Base-by-base conservation (phyloP, 2,329 filamentous ascomycete species). In the Penicillium crustosum region DNA sequence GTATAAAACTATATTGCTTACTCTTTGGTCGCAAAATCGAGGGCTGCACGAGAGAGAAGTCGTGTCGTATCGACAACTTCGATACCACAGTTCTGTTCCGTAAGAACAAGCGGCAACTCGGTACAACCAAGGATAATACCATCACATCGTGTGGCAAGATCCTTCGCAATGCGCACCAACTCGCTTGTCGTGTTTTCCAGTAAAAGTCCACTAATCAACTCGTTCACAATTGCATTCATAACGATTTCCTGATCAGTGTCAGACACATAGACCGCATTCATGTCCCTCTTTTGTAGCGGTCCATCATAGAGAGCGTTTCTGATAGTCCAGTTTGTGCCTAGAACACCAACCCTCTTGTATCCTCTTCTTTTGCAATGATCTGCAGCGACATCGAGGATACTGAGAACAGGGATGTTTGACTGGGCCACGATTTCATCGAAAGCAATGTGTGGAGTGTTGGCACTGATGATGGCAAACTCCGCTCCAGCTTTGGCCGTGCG, bases 391-490 rank as follows among this genome's bases (percentile, higher is more conserved):
- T 55, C 48, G 2, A 60, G 43, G 13, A 58, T 53, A 41, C 55
- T 55, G 17, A 60, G 42, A 38, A 60, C 36, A 19, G 55, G 55
- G 6, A 60, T 60, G 9, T n/a, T 13, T 41, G 55, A 58, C 23
- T 53, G 38, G 36, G 36, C 42, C 25, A 33, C 31, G 2, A 43
- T 39, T 2, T 52, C 47, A 33, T 51, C 19, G n/a, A 51, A 52
- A 9, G 39, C 58, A 17, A 60, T 43, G 35, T 60, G 58, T 6
- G 47, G 41, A 17, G 47, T 58, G 7, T 58, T 60, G 10, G 58
- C 55, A 25, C 55, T 51, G n/a, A 60, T 58, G 42, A 60, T 58
- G 25, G 55, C 58, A 51, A 58, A 58, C 2, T 58, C 55, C 4
- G 58, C 58, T 7, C 55, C 55, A 17, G 58, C 58, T 47, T 55